Evolutionary conservation across 2,329 filamentous ascomycete species (phyloP), one percentile per base, ranked within the genome.

Genomic region (Pyrenochaeta sp.): DNA sequence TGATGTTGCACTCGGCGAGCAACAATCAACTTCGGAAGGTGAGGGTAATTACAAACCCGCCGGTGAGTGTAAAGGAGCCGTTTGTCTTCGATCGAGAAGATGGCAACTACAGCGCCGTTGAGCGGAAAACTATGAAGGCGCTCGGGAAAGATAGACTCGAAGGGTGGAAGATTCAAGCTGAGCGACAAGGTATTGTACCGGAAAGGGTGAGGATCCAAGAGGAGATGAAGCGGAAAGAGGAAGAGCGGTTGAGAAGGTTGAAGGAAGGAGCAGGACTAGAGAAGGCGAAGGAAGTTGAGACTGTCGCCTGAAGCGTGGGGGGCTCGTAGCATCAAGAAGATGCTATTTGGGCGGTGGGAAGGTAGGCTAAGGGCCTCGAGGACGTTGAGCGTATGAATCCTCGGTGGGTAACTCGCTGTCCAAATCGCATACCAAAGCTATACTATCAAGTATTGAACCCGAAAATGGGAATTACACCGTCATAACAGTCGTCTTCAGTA

Each of bases 1-100:
- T 88, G 19, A 88, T 88, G 84, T 71, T 87, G 73, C 86, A 88
- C 70, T 82, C 80, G 39, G 82, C 84, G 6, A 82, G 79, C 5
- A 79, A 80, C 50, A 86, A 86, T 64, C 77, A 78, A 51, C 59
- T 83, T 27, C 73, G 84, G 22, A 76, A 78, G 10, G 76, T 80
- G 1, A 73, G 84, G 3, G 79, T 86, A 34, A 86, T 86, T 64
- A 86, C 83, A 2, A 86, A 86, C 57, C 84, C 84, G 5, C 82
- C 84, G 0, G 82, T 88, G 8, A 79, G 76, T 22, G 68, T 88
- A 2, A 79, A 72, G 42, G 77, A 83, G 70, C 85, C 85, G 3
- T 85, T 86, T 70, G 56, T 74, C 9, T 86, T 87, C 59, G 79
- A 86, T 62, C 73, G 85, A 3, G 65, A 71, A 28, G 80, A 84